These are phyloP conservation scores for Excoecaria agallocha DNA, from an alignment of 345 rosid genomes.

Conservation along the genomic window DNA sequence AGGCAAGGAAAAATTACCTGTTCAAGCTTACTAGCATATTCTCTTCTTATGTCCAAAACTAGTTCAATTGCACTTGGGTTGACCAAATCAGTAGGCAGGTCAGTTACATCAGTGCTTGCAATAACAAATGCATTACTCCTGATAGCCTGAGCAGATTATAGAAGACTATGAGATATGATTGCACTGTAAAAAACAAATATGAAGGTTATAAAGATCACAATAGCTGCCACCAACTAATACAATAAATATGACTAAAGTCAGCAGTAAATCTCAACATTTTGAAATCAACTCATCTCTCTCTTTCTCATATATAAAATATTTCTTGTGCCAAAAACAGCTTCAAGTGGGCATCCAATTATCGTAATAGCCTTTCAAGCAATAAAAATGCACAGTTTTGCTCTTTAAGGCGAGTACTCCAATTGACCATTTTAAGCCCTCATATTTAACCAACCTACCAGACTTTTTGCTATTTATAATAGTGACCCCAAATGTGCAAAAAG, in stretches of 20 bases:
- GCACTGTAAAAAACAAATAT: background rate
- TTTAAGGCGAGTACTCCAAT: too few species aligned
- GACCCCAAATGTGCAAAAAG: too few species aligned
- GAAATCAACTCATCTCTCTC: too few species aligned
- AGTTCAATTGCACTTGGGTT: conserved; percentile 54
- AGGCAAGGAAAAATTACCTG: conserved; percentile 31
- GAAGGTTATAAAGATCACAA: background rate
- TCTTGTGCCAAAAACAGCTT: too few species aligned
- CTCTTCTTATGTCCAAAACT: conserved; percentile 56
- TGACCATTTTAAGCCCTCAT: too few species aligned
- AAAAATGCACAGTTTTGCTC: too few species aligned
- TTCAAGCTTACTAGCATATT: conserved; percentile 48
- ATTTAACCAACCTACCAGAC: too few species aligned
- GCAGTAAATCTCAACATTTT: background rate
- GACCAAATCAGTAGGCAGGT: conserved; percentile 51
- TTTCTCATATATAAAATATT: too few species aligned
- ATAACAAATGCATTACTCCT: conserved; percentile 36
- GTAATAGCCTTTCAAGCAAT: too few species aligned
- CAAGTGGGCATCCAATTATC: background rate
- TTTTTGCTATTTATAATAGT: too few species aligned
- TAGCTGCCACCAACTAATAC: background rate
- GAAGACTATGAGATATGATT: conserved; percentile 15
- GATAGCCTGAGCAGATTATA: conserved; percentile 37
- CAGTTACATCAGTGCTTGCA: conserved; percentile 34
- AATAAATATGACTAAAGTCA: background rate